Percentiles rank a stretch among this genome's conserved stretches.
Evolutionary conservation across 495 filamentous ascomycete genomes (phyloP).

Genomic region (Neurospora sp.): DNA sequence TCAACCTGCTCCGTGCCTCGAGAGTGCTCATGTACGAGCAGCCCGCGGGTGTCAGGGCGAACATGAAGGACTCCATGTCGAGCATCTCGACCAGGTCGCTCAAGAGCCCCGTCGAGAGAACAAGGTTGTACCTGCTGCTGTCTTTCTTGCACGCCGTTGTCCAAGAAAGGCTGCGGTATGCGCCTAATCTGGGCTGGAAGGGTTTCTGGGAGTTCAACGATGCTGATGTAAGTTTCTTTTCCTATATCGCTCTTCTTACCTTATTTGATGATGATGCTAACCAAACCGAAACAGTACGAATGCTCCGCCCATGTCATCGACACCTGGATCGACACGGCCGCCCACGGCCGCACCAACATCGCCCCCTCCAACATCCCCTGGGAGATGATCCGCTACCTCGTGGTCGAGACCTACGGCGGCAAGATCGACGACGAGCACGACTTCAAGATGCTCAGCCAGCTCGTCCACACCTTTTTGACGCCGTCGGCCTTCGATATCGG

Average conservation of each 20-base stretch:
- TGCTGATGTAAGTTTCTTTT: conserved; percentile 69
- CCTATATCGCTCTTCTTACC: background rate
- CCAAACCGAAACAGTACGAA: conserved; percentile 58
- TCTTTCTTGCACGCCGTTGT: conserved; percentile 95
- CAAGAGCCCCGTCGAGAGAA: conserved; percentile 82
- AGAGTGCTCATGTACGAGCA: conserved; percentile 97
- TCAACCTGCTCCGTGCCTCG: conserved; percentile 88
- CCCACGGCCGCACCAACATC: conserved; percentile 78
- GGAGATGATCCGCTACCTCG: conserved; percentile 89
- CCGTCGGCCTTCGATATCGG: conserved; percentile 83
- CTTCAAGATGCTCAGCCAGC: conserved; percentile 55
- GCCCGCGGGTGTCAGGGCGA: conserved; percentile 88
- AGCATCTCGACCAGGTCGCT: conserved; percentile 65
- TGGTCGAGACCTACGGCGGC: conserved; percentile 91
- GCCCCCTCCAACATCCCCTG: conserved; percentile 90
- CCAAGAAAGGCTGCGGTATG: conserved; percentile 91
- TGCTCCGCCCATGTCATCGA: conserved; percentile 95
- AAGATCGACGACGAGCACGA: conserved; percentile 94
- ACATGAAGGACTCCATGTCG: conserved; percentile 96
- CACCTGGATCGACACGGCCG: conserved; percentile 78
- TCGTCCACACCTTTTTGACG: conserved; percentile 72
- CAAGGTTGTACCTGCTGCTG: conserved; percentile 81
- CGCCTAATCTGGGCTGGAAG: conserved; percentile 92
- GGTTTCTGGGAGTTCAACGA: conserved; percentile 99
- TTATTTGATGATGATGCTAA: conserved; percentile 2